Percentiles rank a stretch among this genome's conserved stretches.
phyloP scores from a whole-genome alignment of 352 stramenopile species.

The Phytophthora cajani region DNA sequence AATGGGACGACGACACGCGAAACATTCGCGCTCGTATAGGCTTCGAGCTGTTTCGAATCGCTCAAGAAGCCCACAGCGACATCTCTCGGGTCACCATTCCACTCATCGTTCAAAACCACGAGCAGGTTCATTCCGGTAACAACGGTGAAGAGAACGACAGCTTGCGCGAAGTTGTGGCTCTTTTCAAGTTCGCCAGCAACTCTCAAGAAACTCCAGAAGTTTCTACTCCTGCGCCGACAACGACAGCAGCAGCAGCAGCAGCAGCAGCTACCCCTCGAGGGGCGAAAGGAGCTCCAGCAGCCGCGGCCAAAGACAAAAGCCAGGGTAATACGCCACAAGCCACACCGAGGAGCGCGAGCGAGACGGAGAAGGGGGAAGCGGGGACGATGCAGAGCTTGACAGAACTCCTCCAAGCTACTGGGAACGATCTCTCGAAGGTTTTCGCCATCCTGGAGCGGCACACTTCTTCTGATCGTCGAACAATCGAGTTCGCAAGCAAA shows the following conservation, averaged over 20 bases:
- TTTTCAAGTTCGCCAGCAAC: conserved; percentile 27
- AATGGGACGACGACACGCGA: conserved; percentile 60
- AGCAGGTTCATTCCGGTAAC: conserved; percentile 3
- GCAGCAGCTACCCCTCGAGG: conserved; percentile 16
- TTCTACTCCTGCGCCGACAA: background rate
- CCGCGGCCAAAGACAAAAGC: conserved; percentile 35
- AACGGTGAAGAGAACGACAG: conserved; percentile 21
- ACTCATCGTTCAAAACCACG: conserved; percentile 20
- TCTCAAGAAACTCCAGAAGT: conserved; percentile 2
- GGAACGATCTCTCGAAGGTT: conserved; percentile 36
- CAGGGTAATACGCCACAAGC: conserved; percentile 34
- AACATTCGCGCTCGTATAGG: conserved; percentile 57
- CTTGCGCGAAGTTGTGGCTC: conserved; percentile 33
- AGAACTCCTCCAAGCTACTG: conserved; percentile 48
- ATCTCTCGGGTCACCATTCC: conserved; percentile 30
- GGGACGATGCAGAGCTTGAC: conserved; percentile 32
- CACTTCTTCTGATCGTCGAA: conserved; percentile 25
- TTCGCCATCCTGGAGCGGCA: conserved; percentile 38
- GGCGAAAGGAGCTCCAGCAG: conserved; percentile 2
- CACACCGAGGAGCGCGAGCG: conserved; percentile 28
- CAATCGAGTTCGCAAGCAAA: conserved; percentile 49
- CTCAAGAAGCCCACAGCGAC: conserved; percentile 26
- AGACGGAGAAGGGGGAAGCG: conserved; percentile 11
- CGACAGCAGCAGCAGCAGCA: background rate
- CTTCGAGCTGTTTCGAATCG: conserved; percentile 71